A percentile compares a stretch with the other conserved stretches of the same genome.
Conservation (phyloP, 768 basidiomycete species). For the Lactifluus pinguis region DNA sequence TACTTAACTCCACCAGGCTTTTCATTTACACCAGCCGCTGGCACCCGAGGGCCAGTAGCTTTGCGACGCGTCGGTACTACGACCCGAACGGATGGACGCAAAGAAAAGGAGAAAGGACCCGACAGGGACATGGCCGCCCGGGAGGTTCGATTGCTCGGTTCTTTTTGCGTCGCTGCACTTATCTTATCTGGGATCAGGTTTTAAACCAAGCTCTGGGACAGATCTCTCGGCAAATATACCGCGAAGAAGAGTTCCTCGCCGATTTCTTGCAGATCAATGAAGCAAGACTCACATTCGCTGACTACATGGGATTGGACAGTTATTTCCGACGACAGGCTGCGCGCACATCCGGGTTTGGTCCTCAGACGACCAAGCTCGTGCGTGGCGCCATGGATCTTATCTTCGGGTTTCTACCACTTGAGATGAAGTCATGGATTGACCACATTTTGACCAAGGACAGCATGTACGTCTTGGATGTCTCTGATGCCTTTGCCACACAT, state of each 20-base stretch:
- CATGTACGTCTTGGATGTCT: slow-evolving; percentile 41
- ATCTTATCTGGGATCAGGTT: slow-evolving; percentile 38
- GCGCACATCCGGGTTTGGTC: slow-evolving; percentile 54
- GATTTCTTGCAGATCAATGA: slow-evolving; percentile 93
- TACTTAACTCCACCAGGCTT: slow-evolving; percentile 17
- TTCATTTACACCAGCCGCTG: slow-evolving; percentile 28
- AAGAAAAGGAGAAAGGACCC: slow-evolving; percentile 44
- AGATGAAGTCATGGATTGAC: slow-evolving; percentile 82
- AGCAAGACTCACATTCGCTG: slow-evolving; percentile 83
- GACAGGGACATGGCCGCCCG: slow-evolving; percentile 60
- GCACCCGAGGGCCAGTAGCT: slow-evolving; percentile 42
- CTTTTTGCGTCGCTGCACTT: background rate
- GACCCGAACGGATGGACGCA: slow-evolving; percentile 59
- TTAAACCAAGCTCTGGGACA: slow-evolving; percentile 69
- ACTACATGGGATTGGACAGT: slow-evolving; percentile 88
- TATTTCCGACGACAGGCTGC: slow-evolving; percentile 93
- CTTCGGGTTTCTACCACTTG: slow-evolving; percentile 83
- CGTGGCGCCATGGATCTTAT: slow-evolving; percentile 90
- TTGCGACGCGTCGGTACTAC: slow-evolving; percentile 80
- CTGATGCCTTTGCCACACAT: background rate
- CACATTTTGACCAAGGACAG: slow-evolving; percentile 62
- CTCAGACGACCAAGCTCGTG: slow-evolving; percentile 67
- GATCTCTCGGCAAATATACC: slow-evolving; percentile 63
- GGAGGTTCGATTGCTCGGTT: slow-evolving; percentile 40
- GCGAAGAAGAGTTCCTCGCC: slow-evolving; percentile 80